A percentile compares a stretch with the other conserved stretches of the same genome.
Conservation (phyloP, 345 rosid species). For the Rhodomyrtus tomentosa region DNA sequence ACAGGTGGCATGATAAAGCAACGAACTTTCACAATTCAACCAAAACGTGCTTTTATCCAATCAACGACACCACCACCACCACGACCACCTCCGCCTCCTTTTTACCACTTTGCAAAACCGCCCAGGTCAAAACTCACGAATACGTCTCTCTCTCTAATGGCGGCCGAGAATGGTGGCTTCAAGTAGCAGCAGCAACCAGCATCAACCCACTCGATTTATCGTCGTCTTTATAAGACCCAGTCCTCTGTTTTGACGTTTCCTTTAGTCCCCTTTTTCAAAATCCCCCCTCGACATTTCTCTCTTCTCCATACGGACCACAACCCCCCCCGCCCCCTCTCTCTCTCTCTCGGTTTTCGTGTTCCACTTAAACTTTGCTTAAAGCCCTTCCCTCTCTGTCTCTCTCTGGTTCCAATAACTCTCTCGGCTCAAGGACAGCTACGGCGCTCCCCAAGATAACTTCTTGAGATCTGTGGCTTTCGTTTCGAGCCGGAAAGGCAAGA, state of each 20-base stretch:
- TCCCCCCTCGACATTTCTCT: not conserved
- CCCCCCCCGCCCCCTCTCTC: not conserved
- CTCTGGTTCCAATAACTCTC: slow-evolving; percentile 19
- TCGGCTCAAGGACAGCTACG: not conserved
- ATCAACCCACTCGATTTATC: not conserved
- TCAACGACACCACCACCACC: slow-evolving; percentile 5
- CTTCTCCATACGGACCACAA: not conserved
- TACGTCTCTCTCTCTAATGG: not conserved
- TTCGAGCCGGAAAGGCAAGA: not conserved
- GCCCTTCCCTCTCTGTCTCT: not conserved
- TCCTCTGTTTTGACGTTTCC: not conserved
- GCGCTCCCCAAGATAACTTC: not conserved
- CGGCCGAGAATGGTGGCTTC: not conserved
- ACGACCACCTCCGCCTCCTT: not conserved
- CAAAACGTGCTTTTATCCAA: slow-evolving; percentile 19
- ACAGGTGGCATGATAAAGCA: not conserved
- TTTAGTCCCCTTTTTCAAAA: not conserved
- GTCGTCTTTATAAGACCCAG: not conserved
- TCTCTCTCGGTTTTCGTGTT: not conserved
- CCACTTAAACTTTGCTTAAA: not conserved
- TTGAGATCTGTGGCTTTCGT: not conserved
- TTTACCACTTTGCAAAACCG: not conserved
- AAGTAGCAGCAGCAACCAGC: not conserved
- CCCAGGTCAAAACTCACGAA: not conserved
- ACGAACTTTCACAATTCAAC: slow-evolving; percentile 8